Percentiles rank a stretch among this genome's conserved stretches.
phyloP scores from a whole-genome alignment of 2,329 filamentous ascomycete species.

The Sporothrix brasiliensis region DNA sequence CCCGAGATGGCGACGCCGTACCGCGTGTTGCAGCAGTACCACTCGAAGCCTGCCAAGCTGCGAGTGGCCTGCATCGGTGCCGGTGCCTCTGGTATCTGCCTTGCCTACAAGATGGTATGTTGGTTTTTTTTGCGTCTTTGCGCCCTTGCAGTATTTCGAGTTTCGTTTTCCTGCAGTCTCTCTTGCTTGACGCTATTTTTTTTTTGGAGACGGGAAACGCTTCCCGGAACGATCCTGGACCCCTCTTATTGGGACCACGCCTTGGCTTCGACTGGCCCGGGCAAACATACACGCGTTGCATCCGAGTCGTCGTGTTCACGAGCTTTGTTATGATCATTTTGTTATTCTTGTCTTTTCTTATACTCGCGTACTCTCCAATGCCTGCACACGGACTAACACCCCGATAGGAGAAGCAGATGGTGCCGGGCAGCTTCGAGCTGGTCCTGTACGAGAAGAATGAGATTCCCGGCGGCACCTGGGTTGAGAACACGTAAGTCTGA shows the following conservation, averaged over 20 bases:
- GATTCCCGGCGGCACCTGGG: conserved; percentile 55
- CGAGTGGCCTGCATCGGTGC: conserved; percentile 48
- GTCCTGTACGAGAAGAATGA: conserved; percentile 53
- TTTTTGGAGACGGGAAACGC: conserved; percentile 24
- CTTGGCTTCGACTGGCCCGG: not conserved
- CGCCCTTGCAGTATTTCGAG: not conserved
- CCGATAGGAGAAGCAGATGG: conserved; percentile 41
- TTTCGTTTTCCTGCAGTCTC: not conserved
- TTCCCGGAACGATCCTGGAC: not conserved
- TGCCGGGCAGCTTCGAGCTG: conserved; percentile 45
- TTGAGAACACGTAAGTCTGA: conserved; percentile 49
- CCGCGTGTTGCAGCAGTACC: conserved; percentile 42
- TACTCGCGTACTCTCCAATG: not conserved
- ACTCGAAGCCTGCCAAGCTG: conserved; percentile 45
- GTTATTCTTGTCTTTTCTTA: not conserved
- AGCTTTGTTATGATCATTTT: not conserved
- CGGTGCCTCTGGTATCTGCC: conserved; percentile 51
- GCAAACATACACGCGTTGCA: not conserved
- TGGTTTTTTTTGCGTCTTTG: not conserved
- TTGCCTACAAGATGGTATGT: conserved; percentile 50
- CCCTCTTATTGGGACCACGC: conserved; percentile 21
- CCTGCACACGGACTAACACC: conserved; percentile 5
- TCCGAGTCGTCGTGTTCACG: not conserved
- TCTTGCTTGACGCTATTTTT: not conserved
- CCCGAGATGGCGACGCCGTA: conserved; percentile 39